Percentiles rank a stretch among this genome's conserved stretches.
These are phyloP conservation scores for Fragilariopsis cylindrus DNA, from an alignment of 108 stramenopile species.

Conservation along the genomic window DNA sequence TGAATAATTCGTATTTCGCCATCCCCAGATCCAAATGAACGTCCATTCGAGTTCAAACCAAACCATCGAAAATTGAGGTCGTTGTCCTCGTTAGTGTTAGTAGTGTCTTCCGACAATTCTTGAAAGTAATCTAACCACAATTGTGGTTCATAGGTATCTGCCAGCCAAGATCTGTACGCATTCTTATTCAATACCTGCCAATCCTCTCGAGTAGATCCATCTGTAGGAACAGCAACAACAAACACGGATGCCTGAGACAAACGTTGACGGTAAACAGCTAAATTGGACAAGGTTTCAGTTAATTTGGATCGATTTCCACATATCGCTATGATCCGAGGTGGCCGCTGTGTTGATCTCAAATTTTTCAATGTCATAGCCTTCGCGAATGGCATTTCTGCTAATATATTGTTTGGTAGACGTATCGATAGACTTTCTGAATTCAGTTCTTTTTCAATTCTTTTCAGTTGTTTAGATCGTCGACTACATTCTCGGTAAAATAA, in stretches of 20 bases:
- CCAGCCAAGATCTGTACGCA: constrained; percentile 44
- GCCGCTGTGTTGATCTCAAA: constrained; percentile 11
- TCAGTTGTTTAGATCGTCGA: constrained; percentile 63
- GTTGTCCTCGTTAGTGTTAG: not conserved
- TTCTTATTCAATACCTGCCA: not conserved
- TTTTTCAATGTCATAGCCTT: constrained; percentile 27
- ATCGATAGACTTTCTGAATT: constrained; percentile 57
- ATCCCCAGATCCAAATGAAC: constrained; percentile 74
- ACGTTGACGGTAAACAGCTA: constrained; percentile 53
- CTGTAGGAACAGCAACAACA: constrained; percentile 63
- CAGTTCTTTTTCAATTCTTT: constrained; percentile 78
- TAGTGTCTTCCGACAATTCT: constrained; percentile 25
- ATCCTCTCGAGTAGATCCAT: constrained; percentile 45
- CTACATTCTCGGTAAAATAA: constrained; percentile 66
- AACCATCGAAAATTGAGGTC: constrained; percentile 62
- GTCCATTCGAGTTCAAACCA: constrained; percentile 69
- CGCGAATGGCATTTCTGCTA: constrained; percentile 38
- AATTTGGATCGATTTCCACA: constrained; percentile 53
- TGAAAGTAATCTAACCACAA: constrained; percentile 67
- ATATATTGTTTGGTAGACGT: constrained; percentile 50
- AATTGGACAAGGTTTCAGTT: constrained; percentile 29
- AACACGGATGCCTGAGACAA: constrained; percentile 56
- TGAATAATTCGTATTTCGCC: constrained; percentile 55
- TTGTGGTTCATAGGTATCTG: constrained; percentile 47
- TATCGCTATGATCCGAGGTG: constrained; percentile 60